phyloP scores from a whole-genome alignment of 2,329 filamentous ascomycete species.

The Emericellopsis atlantica region DNA sequence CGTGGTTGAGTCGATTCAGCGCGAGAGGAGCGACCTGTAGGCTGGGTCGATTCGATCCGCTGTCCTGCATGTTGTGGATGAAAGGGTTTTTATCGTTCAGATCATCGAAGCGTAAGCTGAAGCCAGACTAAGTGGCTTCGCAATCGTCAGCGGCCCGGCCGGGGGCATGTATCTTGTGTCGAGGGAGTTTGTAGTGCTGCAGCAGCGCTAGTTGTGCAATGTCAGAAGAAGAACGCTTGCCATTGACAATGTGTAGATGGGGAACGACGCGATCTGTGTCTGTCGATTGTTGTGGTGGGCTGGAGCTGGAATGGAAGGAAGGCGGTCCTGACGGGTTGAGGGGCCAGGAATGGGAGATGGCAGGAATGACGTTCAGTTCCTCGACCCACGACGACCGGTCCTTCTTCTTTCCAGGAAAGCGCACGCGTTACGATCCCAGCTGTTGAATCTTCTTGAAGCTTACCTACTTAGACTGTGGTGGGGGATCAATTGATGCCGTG shows the following conservation, averaged over 20 bases:
- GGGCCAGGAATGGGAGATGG: neutral
- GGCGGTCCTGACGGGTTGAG: neutral
- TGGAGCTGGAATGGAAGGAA: conserved; percentile 1
- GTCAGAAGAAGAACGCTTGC: neutral
- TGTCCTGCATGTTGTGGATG: conserved; percentile 21
- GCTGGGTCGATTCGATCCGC: conserved; percentile 39
- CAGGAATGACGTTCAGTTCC: conserved; percentile 1
- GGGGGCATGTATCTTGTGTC: neutral
- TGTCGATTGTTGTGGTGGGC: neutral
- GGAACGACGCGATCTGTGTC: neutral
- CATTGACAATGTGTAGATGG: neutral
- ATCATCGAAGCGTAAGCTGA: conserved; percentile 2
- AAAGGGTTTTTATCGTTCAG: neutral
- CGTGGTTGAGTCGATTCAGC: conserved; percentile 5
- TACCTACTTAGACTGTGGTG: too few species aligned
- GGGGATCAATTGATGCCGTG: too few species aligned
- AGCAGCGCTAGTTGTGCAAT: neutral
- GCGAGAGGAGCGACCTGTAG: conserved; percentile 18
- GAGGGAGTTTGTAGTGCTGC: neutral
- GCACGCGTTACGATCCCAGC: too few species aligned
- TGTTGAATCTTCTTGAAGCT: too few species aligned
- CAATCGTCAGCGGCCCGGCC: neutral
- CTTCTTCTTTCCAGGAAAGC: too few species aligned
- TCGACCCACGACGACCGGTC: neutral
- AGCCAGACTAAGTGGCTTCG: neutral